Percentiles rank a stretch among this genome's conserved stretches.
phyloP scores from a whole-genome alignment of 768 basidiomycete genomes.

The Daedaleopsis sinensis region DNA sequence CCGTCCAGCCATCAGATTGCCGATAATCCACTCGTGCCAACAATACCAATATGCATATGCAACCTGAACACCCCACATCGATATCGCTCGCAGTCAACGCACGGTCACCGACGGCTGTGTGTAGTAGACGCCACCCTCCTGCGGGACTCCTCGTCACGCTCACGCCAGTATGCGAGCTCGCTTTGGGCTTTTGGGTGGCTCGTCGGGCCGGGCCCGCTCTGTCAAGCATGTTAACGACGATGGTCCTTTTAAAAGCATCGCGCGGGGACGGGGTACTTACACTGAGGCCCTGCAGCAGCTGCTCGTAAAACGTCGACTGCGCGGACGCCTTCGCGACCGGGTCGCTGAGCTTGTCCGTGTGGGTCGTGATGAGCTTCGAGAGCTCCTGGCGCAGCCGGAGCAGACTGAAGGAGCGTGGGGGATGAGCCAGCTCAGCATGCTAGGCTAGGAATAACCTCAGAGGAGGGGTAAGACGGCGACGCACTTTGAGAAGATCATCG shows the following conservation, averaged over 20 bases:
- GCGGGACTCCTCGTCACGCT: constrained; percentile 79
- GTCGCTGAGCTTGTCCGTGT: constrained; percentile 71
- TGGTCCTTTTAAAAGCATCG: background rate
- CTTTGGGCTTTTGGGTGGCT: constrained; percentile 86
- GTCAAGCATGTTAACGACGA: background rate
- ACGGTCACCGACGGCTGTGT: constrained; percentile 12
- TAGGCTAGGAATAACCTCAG: background rate
- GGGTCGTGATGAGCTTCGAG: constrained; percentile 70
- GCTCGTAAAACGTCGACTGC: constrained; percentile 73
- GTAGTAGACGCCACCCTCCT: constrained; percentile 35
- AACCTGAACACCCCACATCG: background rate
- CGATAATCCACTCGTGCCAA: too few species aligned
- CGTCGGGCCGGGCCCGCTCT: constrained; percentile 70
- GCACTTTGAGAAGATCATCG: constrained; percentile 96
- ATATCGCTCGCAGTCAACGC: background rate
- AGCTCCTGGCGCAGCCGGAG: constrained; percentile 85
- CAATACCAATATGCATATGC: background rate
- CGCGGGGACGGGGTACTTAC: constrained; percentile 46
- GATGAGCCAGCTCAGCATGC: background rate
- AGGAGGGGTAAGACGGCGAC: constrained; percentile 23
- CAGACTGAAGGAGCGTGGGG: constrained; percentile 50
- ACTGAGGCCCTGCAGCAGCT: constrained; percentile 73
- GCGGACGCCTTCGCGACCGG: constrained; percentile 64
- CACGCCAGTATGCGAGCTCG: constrained; percentile 86
- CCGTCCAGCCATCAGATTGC: too few species aligned